A percentile compares a stretch with the other conserved stretches of the same genome.
These are phyloP conservation scores for Pseudopithomyces chartarum DNA, from an alignment of 2,329 filamentous ascomycete species.

Conservation along the genomic window DNA sequence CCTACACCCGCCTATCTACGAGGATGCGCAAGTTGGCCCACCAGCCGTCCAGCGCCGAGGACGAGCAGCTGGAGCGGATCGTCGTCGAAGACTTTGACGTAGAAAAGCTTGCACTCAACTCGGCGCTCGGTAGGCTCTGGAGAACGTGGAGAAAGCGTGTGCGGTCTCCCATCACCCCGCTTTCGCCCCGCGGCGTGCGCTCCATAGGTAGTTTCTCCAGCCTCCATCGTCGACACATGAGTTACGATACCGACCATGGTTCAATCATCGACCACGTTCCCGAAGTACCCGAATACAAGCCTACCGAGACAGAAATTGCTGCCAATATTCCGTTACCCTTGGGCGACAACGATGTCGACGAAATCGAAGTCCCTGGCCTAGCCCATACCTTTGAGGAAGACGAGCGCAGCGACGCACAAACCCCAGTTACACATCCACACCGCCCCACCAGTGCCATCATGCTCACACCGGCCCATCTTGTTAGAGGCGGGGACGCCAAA, in stretches of 20 bases:
- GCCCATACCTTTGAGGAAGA: slow-evolving; percentile 67
- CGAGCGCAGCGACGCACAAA: slow-evolving; percentile 30
- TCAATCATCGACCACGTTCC: slow-evolving; percentile 25
- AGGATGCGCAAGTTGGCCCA: slow-evolving; percentile 44
- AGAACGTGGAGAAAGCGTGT: slow-evolving; percentile 91
- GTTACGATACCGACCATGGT: slow-evolving; percentile 35
- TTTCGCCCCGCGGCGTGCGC: slow-evolving; percentile 33
- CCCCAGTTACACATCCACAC: slow-evolving; percentile 27
- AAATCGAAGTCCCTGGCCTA: slow-evolving; percentile 80
- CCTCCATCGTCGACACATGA: slow-evolving; percentile 34
- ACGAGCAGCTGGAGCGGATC: slow-evolving; percentile 67
- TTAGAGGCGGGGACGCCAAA: slow-evolving; percentile 22
- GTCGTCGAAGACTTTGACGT: slow-evolving; percentile 91
- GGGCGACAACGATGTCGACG: slow-evolving; percentile 70
- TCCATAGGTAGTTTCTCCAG: slow-evolving; percentile 35
- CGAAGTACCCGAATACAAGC: slow-evolving; percentile 48
- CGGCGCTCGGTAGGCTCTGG: slow-evolving; percentile 88
- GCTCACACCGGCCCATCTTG: slow-evolving; percentile 26
- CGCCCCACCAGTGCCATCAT: slow-evolving; percentile 39
- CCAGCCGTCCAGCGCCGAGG: slow-evolving; percentile 53
- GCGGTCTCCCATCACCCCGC: slow-evolving; percentile 49
- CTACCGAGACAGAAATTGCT: slow-evolving; percentile 54
- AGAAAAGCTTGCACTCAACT: slow-evolving; percentile 88
- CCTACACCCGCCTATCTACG: slow-evolving; percentile 65
- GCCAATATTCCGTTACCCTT: slow-evolving; percentile 72